These are phyloP conservation scores for Begonia masoniana DNA, from an alignment of 306 rosid genomes.

Conservation along the genomic window DNA sequence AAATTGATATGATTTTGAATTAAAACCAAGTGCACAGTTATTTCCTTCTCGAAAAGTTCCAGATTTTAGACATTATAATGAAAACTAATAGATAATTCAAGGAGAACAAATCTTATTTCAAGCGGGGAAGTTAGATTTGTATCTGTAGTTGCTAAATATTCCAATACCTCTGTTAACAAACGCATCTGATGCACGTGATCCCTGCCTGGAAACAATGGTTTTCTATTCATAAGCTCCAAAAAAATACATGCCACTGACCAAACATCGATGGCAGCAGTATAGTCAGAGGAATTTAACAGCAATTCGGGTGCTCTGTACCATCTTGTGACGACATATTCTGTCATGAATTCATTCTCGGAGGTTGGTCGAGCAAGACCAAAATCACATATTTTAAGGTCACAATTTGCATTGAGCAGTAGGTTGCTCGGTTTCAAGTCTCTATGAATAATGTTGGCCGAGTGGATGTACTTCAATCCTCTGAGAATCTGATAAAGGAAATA, in stretches of 20 bases:
- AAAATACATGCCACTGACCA: constrained; percentile 98
- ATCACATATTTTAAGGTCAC: constrained; percentile 89
- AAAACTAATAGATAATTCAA: no score
- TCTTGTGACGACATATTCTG: constrained; percentile 94
- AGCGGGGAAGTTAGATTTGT: no score
- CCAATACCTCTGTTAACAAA: constrained; percentile 73
- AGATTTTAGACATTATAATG: no score
- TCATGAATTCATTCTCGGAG: constrained; percentile 74
- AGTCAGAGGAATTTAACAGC: constrained; percentile 88
- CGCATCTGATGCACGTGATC: constrained; percentile 97
- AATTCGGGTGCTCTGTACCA: constrained; percentile 98
- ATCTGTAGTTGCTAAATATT: no score
- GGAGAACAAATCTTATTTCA: no score
- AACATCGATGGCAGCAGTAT: constrained; percentile 83
- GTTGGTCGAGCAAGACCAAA: constrained; percentile 92
- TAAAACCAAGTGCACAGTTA: no score
- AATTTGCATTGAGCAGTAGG: constrained; percentile 72
- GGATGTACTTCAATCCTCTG: constrained; percentile 81
- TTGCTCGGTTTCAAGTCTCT: constrained; percentile 95
- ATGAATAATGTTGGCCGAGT: constrained; percentile 88
- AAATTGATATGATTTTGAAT: no score
- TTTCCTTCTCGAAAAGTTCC: no score
- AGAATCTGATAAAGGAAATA: constrained; percentile 94
- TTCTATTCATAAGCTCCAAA: constrained; percentile 97
- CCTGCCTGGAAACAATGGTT: constrained; percentile 78